phyloP scores from a whole-genome alignment of 2,329 filamentous ascomycete species.

The Colletotrichum endophyticum region DNA sequence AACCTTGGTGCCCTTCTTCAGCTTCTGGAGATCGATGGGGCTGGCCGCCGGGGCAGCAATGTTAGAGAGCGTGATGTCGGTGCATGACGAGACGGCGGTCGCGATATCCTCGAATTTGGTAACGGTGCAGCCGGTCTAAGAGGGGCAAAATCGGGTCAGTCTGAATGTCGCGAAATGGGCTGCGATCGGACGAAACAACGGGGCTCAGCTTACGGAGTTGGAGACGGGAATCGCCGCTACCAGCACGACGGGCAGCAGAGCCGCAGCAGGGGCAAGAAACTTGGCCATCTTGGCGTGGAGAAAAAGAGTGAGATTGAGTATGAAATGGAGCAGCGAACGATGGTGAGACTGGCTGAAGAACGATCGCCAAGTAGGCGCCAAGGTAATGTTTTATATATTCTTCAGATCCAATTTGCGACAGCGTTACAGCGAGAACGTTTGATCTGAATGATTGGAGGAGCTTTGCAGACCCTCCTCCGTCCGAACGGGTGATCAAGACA shows the following conservation, averaged over 20 bases:
- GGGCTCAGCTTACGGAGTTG: background rate
- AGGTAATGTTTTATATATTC: conserved; percentile 10
- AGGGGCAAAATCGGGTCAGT: background rate
- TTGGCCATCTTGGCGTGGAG: conserved; percentile 15
- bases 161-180: background rate
- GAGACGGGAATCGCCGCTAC: background rate
- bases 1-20: background rate
- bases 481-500: background rate
- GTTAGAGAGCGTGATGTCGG: conserved; percentile 11
- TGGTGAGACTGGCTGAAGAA: background rate
- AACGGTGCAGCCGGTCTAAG: conserved; percentile 1
- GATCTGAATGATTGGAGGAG: background rate
- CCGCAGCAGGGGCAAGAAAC: background rate
- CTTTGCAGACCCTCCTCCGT: background rate
- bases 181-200: background rate
- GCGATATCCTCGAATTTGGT: conserved; percentile 6
- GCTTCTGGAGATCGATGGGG: conserved; percentile 7
- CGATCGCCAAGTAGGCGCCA: background rate
- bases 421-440: background rate
- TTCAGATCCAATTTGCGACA: background rate
- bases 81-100: conserved; percentile 7
- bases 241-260: conserved; percentile 8
- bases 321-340: background rate
- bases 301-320: background rate
- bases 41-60: conserved; percentile 4